Base-by-base conservation (phyloP, 2,329 filamentous ascomycete genomes). In the Teratosphaeria pseudoeucalypti region DNA sequence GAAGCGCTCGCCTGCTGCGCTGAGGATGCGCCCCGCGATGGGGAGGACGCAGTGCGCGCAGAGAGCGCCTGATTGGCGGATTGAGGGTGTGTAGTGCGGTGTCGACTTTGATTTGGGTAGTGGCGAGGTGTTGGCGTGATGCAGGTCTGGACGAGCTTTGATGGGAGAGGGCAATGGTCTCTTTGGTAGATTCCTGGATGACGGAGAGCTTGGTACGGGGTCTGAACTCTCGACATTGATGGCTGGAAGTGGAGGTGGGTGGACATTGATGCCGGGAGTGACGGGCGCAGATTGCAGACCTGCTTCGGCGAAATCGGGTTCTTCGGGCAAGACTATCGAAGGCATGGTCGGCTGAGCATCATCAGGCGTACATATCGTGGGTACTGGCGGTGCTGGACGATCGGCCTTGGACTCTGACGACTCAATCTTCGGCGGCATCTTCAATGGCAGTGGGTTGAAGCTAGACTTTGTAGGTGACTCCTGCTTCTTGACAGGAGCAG, bases 21-120 rank as follows among this genome's bases (percentile, higher is more conserved):
- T 89, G 26, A 97, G 88, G 64, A 96, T 92, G 60, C 92, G 89
- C 2, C 94, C 94, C 60, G 94, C 85, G 65, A 99, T 97, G 0
- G 90, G 86, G 23, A 88, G 80, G 10, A 85, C 82, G 71, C 94
- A 99, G 68, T 92, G 86, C 56, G 91, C 88, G 70, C 94, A 99
- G 54, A 86, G 82, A 7, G 90, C 89, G 6, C 87, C 87, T 9
- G 81, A 81, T 55, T 76, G 74, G 34, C 74, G 72, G 34, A 72
- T 68, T 14, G 77, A 75, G 0, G 77, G 77, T 1, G 77, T 78
- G 70, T 74, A 76, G 67, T 77, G 78, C 34, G 72, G 71, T 57
- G 74, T 71, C 49, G 76, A 73, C 60, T 72, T 66, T 29, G 72
- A 34, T 60, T 72, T 66, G 27, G 72, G 39, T 68, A 70, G 34